Evolutionary conservation across 2,329 filamentous ascomycete genomes (phyloP), one percentile per base, ranked within the genome.

Genomic region (Cercospora sp.): DNA sequence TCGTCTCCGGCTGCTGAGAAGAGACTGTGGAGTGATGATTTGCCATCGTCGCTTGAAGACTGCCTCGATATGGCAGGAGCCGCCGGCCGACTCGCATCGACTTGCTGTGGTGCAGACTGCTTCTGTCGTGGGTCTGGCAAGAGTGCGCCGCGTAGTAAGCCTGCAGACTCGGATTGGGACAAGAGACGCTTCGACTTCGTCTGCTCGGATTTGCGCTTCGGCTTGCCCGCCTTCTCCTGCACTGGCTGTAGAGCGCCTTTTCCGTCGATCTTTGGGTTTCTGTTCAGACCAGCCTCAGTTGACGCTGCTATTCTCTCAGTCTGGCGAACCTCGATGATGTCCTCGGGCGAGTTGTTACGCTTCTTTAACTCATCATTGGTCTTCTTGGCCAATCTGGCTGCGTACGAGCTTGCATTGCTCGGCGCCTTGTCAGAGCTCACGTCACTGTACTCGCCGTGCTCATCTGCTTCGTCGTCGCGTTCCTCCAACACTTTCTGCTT

Each of bases 371-470:
- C 24, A 3, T 32, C 21, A 28, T 53, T 64, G 18, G 43, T 51
- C 61, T 43, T 55, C 32, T 57, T 18, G 45, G 32, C 61, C 21
- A 49, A 28, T 34, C 37, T 49, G 16, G 18, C 28, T 49, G 60
- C 60, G 43, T 62, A 62, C 8, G 60, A 49, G 37, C 60, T 62
- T 16, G 60, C 60, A 21, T n/a, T 30, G 34, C 40, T 49, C 21
- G 60, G 13, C 13, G 37, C 40, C 12, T 43, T 62, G 24, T 13
- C 61, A 51, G 49, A n/a, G 18, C 30, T 34, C 32, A 45, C 30
- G 51, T 64, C 61, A 34, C n/a, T 55, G n/a, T 57, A 24, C 5
- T 57, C 61, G 28, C 45, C 26, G 7, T 55, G 13, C 28, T 57
- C 55, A 37, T 37, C 30, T 59, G n/a, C 55, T 59, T 13, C 55